Evolutionary conservation across 1,284 basidiomycete species (phyloP).

Genomic region (Trametes pubescens): DNA sequence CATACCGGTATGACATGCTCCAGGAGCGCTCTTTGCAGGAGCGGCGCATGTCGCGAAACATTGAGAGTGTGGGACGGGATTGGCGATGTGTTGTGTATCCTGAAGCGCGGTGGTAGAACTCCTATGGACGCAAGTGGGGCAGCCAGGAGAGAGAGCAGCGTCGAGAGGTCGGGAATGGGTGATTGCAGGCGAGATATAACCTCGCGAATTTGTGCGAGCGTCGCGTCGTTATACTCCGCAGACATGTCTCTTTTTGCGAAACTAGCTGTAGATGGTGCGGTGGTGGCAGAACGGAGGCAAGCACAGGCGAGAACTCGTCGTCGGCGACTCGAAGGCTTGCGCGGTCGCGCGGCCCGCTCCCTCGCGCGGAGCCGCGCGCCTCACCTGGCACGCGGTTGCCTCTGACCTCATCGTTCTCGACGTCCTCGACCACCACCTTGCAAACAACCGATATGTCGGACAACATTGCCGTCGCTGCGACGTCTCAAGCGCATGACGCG

Average conservation of each 20-base stretch:
- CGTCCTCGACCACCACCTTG: conserved; percentile 3
- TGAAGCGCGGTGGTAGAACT: conserved; percentile 65
- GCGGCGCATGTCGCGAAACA: conserved; percentile 58
- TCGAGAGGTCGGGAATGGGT: conserved; percentile 57
- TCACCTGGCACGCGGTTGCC: not conserved
- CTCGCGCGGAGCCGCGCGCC: conserved; percentile 4
- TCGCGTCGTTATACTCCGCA: conserved; percentile 38
- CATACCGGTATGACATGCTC: conserved; percentile 75
- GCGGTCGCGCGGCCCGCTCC: conserved; percentile 9
- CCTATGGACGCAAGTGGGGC: conserved; percentile 63
- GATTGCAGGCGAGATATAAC: conserved; percentile 59
- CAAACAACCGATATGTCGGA: conserved; percentile 33
- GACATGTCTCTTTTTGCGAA: conserved; percentile 28
- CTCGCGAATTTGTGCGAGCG: conserved; percentile 50
- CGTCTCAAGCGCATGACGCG: conserved; percentile 42
- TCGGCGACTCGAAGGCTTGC: conserved; percentile 1
- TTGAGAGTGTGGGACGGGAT: conserved; percentile 45
- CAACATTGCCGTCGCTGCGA: conserved; percentile 34
- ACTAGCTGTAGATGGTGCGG: not conserved
- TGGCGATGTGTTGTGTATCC: conserved; percentile 47
- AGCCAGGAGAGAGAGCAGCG: conserved; percentile 62
- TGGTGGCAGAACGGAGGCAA: conserved; percentile 13
- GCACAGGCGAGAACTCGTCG: too few relatives aligned
- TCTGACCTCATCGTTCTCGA: conserved; percentile 23
- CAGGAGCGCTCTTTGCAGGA: conserved; percentile 70